Percentiles rank a stretch among this genome's conserved stretches.
Conservation (phyloP, 2,329 filamentous ascomycete genomes). For the Orbilia quercus region DNA sequence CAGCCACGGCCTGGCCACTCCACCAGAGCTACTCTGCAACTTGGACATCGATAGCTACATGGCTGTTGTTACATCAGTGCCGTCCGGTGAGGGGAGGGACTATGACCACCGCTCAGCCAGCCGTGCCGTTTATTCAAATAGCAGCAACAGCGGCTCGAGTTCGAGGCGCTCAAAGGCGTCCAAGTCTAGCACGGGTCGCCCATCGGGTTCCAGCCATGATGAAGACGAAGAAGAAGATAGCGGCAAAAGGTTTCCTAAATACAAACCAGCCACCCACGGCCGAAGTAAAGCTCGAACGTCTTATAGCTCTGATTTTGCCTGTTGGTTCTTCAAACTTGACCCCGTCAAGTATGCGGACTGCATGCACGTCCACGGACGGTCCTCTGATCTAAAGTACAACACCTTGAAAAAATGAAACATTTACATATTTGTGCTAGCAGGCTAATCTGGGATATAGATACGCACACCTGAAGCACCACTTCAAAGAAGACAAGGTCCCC, state of each 20-base stretch:
- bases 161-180: constrained; percentile 13
- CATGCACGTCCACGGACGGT: constrained; percentile 49
- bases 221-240: constrained; percentile 29
- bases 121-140: constrained; percentile 13
- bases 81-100: constrained; percentile 15
- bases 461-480: constrained; percentile 47
- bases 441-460: constrained; percentile 29
- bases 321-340: constrained; percentile 54
- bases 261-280: constrained; percentile 31
- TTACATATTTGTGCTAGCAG: not conserved
- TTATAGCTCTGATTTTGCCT: constrained; percentile 34
- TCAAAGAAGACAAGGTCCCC: constrained; percentile 22
- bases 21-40: constrained; percentile 11
- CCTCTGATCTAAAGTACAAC: constrained; percentile 51
- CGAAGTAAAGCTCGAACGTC: constrained; percentile 17
- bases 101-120: constrained; percentile 5
- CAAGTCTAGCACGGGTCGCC: constrained; percentile 3
- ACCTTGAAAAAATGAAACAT: not conserved
- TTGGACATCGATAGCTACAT: constrained; percentile 3
- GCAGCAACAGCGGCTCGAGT: not conserved
- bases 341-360: constrained; percentile 49
- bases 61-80: constrained; percentile 15
- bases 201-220: not conserved
- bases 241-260: constrained; percentile 19
- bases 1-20: constrained; percentile 21